Evolutionary conservation across 75 land plant species (phyloP), one percentile per base, ranked within the genome.

Genomic region (Picea glauca): DNA sequence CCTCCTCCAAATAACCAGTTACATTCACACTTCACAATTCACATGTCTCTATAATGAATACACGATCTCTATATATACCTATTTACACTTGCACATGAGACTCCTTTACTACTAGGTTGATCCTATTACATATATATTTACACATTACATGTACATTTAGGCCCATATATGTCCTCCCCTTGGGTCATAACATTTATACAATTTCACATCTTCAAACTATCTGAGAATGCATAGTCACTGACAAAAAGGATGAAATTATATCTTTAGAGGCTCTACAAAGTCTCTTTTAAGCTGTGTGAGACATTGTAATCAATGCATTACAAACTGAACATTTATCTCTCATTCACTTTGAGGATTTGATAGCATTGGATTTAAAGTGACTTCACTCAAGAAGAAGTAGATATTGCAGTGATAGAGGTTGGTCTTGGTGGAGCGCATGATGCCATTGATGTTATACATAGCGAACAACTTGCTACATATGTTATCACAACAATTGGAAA

Each of bases 361-460:
- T 26, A 26, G 26, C 26, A 26, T 26, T 26, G 26, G 26, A 26
- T 26, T 26, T 26, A 26, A 26, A 26, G 26, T 26, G 26, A 26
- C 26, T 26, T 26, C 26, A 26, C 26, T 26, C 26, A 26, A 26
- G 26, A 26, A 26, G 26, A 26, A 26, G 26, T 26, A 26, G 26
- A 26, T 26, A 26, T 26, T 26, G 26, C 26, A 26, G 26, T 26
- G 26, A 26, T 26, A 26, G 26, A 96, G 99, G 89, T 98, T 83
- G 99, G 99, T 26, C 79, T 97, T 56, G 99, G 99, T 38, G 99
- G 99, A 76, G 93, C 94, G 57, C 87, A 96, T 30, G 99, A 97
- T 92, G 99, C 99, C 18, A 97, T 98, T 58, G 94, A 97, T 84
- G 89, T 97, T 64, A 81, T 97, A 61, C 65, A 78, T 31, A 78